These are phyloP conservation scores for Cutaneotrichosporon sp. DNA, from an alignment of 1,284 basidiomycete genomes.

Conservation along the genomic window DNA sequence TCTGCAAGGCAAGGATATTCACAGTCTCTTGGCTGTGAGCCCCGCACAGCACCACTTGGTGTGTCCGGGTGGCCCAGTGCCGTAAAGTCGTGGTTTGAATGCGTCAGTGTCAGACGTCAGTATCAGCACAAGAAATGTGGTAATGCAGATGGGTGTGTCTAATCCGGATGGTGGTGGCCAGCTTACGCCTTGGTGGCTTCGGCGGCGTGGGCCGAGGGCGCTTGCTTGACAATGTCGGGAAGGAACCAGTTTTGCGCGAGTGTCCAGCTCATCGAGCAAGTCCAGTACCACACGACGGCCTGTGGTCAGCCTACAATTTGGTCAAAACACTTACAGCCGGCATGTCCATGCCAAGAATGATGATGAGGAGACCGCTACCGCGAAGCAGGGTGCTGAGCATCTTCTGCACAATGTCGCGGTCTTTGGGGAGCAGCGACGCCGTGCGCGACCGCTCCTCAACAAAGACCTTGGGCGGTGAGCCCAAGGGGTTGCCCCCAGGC, in stretches of 20 bases:
- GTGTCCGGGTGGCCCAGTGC: no score
- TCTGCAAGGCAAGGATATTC: no score
- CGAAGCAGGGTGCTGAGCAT: neutral
- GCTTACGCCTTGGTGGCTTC: no score
- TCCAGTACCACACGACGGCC: conserved; percentile 54
- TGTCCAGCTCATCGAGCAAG: conserved; percentile 51
- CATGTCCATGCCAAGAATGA: neutral
- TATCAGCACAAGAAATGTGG: no score
- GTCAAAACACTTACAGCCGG: neutral
- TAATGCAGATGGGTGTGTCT: no score
- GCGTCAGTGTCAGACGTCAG: no score
- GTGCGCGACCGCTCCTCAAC: neutral
- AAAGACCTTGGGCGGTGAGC: neutral
- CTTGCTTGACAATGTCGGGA: conserved; percentile 3
- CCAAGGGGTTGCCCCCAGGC: no score
- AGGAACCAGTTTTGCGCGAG: conserved; percentile 44
- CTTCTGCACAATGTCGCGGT: conserved; percentile 1
- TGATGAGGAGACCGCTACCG: neutral
- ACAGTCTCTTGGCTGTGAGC: no score
- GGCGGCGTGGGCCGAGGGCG: no score
- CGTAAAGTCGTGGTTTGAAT: no score
- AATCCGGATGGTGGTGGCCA: no score
- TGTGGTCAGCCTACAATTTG: conserved; percentile 17
- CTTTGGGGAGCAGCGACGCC: neutral
- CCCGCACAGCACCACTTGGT: no score